These are phyloP conservation scores for Persicaria tinctoria DNA, from an alignment of 148 eudicot species.

Conservation along the genomic window DNA sequence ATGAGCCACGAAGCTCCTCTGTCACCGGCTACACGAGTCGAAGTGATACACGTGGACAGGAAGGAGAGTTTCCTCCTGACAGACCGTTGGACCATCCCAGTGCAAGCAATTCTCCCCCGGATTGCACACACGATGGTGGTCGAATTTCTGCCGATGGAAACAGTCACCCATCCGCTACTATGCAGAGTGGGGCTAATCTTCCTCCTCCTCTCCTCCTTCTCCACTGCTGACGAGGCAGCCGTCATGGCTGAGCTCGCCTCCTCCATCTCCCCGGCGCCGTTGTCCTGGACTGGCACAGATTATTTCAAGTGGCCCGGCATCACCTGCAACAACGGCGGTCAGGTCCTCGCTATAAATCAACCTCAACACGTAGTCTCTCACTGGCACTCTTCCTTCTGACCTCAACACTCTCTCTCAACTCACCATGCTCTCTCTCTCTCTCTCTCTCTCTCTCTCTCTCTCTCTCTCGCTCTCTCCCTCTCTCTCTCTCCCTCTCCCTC, in stretches of 20 bases:
- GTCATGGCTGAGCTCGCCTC: slow-evolving; percentile 36
- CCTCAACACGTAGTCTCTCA: slow-evolving; percentile 32
- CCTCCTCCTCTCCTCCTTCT: slow-evolving; percentile 14
- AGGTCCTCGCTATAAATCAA: slow-evolving; percentile 37
- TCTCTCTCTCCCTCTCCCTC: slow-evolving; percentile 16
- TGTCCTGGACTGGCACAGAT: slow-evolving; percentile 34
- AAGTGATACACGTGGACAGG: too few species aligned
- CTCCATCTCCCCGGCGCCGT: slow-evolving; percentile 30
- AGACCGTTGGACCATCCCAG: too few species aligned
- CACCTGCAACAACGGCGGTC: slow-evolving; percentile 27
- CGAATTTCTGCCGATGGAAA: too few species aligned
- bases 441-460: background rate
- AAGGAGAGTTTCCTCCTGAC: too few species aligned
- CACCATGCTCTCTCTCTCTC: slow-evolving; percentile 26
- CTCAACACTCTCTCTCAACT: slow-evolving; percentile 50
- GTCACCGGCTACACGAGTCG: too few species aligned
- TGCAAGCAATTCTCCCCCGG: too few species aligned
- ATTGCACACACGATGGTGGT: too few species aligned
- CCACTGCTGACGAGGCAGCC: slow-evolving; percentile 36
- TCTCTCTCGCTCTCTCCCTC: background rate
- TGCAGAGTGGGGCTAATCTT: too few species aligned
- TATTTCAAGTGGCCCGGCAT: slow-evolving; percentile 56
- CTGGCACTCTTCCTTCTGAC: slow-evolving; percentile 39
- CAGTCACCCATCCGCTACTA: too few species aligned
- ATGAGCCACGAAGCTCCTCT: too few species aligned